Evolutionary conservation across 106 monocot species (phyloP).

Genomic region (Gastrodia elata): DNA sequence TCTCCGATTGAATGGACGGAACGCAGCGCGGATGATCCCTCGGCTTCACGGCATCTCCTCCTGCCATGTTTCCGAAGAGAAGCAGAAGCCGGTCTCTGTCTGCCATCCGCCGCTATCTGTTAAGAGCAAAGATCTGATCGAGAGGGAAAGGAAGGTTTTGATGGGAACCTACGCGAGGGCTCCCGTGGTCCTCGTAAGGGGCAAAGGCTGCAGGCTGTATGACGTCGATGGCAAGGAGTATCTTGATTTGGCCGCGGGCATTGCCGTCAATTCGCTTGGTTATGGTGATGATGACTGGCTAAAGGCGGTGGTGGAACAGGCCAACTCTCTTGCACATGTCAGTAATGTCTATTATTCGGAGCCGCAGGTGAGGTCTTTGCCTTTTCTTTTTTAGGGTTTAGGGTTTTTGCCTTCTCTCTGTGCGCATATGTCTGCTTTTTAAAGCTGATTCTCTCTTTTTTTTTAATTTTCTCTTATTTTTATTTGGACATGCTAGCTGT

Average conservation of each 20-base stretch:
- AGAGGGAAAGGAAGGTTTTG: slow-evolving; percentile 38
- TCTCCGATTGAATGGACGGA: not conserved
- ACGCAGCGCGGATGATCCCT: not conserved
- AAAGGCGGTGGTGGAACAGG: slow-evolving; percentile 55
- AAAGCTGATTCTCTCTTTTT: not conserved
- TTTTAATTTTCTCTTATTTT: not conserved
- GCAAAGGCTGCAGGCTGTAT: slow-evolving; percentile 61
- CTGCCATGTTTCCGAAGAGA: slow-evolving; percentile 17
- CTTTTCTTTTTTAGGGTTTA: not conserved
- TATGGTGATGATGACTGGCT: slow-evolving; percentile 60
- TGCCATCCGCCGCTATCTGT: slow-evolving; percentile 2
- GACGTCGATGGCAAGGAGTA: slow-evolving; percentile 79
- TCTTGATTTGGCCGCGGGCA: slow-evolving; percentile 72
- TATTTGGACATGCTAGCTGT: not conserved
- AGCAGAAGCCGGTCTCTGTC: not conserved
- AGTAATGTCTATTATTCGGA: slow-evolving; percentile 74
- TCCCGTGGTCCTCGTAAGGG: slow-evolving; percentile 52
- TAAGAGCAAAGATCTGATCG: slow-evolving; percentile 44
- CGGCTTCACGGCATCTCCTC: slow-evolving; percentile 5
- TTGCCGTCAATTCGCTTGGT: slow-evolving; percentile 84
- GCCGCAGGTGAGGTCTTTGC: slow-evolving; percentile 32
- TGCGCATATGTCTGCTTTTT: no score
- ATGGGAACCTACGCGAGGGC: slow-evolving; percentile 67
- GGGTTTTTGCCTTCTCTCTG: no score
- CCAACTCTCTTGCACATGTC: slow-evolving; percentile 49